Base-by-base conservation (phyloP, 2,329 filamentous ascomycete genomes). In the Exutisphaerella laricina region DNA sequence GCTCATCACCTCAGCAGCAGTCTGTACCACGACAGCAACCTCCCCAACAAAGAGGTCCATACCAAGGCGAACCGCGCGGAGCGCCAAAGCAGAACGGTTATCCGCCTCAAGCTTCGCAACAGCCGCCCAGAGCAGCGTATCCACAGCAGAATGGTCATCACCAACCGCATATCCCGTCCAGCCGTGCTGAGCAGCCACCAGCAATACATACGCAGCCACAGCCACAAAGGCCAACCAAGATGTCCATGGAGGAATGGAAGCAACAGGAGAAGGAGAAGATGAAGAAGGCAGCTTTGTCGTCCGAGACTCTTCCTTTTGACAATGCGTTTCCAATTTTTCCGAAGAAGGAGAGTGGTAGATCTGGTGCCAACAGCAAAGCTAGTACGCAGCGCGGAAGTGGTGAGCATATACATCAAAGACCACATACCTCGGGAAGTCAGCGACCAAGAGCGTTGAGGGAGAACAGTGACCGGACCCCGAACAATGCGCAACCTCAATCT, bases 321-420 rank as follows among this genome's bases (percentile, higher is more conserved):
- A 74, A 70, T 47, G 69, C 71, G 0, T 74, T 74, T 41, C 71
- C 71, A 5, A 60, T 62, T 1, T 73, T 74, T 49, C 67, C 67
- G 10, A 55, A 16, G 43, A 58, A 51, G 54, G 31, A 41, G 12
- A 35, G 37, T 5, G 50, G 53, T 20, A 41, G 43, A 8, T 34
- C 37, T 1, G 50, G 46, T 25, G 47, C 41, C 17, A 26, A 34
- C 22, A 49, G 48, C 36, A 43, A 40, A 17, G 41, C 39, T 31
- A 48, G 51, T 30, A 35, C 18, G 8, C 5, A 56, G 49, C 34
- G 54, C 36, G 29, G 57, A 2, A 57, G 58, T 33, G 53, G 43
- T 12, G 57, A 60, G 18, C 46, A 45, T 4, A 33, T 25, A 16
- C 35, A 39, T 6, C 28, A 29, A 17, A 31, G 51, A 12, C 44